Conservation (phyloP, 495 filamentous ascomycete genomes). For the Chaetomium tenue region DNA sequence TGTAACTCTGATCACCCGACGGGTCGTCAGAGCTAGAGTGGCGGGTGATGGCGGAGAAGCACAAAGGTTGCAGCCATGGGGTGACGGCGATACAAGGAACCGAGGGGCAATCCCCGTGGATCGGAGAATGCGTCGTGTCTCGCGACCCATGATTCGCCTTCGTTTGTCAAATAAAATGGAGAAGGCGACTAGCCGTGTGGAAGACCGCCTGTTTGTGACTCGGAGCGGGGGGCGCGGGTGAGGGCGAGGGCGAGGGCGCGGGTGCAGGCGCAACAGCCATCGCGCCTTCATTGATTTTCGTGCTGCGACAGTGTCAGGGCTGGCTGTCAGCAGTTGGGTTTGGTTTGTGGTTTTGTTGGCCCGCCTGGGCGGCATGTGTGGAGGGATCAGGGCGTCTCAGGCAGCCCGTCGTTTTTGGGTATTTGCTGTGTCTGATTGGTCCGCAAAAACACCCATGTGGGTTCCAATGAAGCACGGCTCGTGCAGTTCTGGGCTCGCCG, state of each 20-base stretch:
- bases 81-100: conserved; percentile 11
- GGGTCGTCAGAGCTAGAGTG: conserved; percentile 10
- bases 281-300: neutral
- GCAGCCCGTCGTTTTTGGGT: neutral
- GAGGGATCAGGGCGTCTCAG: conserved; percentile 5
- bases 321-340: neutral
- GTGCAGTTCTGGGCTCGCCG: neutral
- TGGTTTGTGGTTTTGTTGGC: neutral
- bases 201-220: neutral
- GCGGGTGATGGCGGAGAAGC: conserved; percentile 10
- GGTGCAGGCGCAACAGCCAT: neutral
- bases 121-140: neutral
- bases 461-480: neutral
- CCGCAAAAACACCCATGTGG: neutral
- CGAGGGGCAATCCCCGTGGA: neutral
- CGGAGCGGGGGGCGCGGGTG: conserved; percentile 5
- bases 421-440: neutral
- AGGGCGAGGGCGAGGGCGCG: neutral
- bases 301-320: conserved; percentile 5
- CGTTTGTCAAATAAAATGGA: neutral
- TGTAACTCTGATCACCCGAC: conserved; percentile 10
- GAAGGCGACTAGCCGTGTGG: conserved; percentile 1
- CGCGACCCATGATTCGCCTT: neutral
- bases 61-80: conserved; percentile 14
- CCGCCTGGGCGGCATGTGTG: neutral